Conservation (phyloP, 164 flowering plant species). For the Annona cherimola region DNA sequence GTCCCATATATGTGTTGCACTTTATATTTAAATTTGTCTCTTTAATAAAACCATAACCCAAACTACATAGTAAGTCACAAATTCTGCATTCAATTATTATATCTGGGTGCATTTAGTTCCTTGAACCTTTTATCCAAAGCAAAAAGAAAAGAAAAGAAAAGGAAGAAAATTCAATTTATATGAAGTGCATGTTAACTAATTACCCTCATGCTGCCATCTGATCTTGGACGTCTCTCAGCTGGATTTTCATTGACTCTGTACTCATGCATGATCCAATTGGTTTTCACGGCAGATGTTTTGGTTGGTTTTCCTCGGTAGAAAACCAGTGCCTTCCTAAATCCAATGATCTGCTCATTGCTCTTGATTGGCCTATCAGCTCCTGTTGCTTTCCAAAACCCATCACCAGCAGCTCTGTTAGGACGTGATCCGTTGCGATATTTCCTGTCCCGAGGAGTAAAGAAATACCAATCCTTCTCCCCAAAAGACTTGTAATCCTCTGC, state of each 20-base stretch:
- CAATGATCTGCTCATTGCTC: background rate
- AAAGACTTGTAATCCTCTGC: background rate
- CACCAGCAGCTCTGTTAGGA: constrained; percentile 3
- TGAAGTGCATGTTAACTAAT: no score
- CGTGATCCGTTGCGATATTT: constrained; percentile 9
- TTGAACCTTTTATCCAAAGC: no score
- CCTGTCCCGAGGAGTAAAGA: constrained; percentile 10
- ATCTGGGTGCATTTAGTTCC: no score
- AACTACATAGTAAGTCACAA: no score
- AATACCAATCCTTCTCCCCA: constrained; percentile 7
- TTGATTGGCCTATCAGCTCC: constrained; percentile 6
- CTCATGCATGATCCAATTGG: constrained; percentile 17
- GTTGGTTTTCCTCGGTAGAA: constrained; percentile 8
- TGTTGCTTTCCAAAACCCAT: constrained; percentile 14
- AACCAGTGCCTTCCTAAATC: constrained; percentile 8
- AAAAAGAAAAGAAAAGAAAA: no score
- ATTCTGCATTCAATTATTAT: no score
- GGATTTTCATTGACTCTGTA: background rate
- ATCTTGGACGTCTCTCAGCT: background rate
- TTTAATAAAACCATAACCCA: no score
- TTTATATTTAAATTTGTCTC: no score
- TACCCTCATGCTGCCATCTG: constrained; percentile 6
- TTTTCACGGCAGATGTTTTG: background rate
- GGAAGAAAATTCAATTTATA: no score
- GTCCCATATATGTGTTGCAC: no score